A percentile compares a stretch with the other conserved stretches of the same genome.
Evolutionary conservation across 2,329 filamentous ascomycete genomes (phyloP).

Genomic region (Penicillium sclerotiorum): DNA sequence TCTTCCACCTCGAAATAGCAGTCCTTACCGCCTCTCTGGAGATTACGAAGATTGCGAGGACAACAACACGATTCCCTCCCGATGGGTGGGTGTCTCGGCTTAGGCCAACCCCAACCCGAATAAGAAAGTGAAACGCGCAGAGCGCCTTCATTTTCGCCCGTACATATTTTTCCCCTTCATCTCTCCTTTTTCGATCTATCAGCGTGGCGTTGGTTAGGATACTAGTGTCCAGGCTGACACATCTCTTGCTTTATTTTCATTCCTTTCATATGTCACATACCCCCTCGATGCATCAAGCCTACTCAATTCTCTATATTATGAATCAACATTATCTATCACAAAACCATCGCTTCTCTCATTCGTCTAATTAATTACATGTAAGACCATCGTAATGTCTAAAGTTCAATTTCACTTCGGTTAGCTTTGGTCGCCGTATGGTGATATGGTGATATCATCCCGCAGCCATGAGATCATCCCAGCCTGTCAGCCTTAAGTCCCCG

Average conservation of each 20-base stretch:
- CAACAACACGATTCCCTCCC: conserved; percentile 23
- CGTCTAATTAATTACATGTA: conserved; percentile 2
- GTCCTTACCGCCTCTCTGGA: conserved; percentile 17
- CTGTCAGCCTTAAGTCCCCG: conserved; percentile 11
- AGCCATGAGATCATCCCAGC: conserved; percentile 22
- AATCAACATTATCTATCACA: not conserved
- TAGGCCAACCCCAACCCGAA: conserved; percentile 1
- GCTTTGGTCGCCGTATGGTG: not conserved
- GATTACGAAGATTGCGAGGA: conserved; percentile 28
- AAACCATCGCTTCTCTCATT: not conserved
- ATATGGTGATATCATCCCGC: conserved; percentile 23
- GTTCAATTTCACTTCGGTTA: not conserved
- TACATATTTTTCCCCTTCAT: conserved; percentile 13
- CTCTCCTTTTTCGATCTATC: conserved; percentile 8
- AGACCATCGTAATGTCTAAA: conserved; percentile 3
- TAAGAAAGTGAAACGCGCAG: conserved; percentile 16
- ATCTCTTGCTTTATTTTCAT: conserved; percentile 11
- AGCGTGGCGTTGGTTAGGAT: conserved; percentile 26
- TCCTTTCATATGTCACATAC: conserved; percentile 7
- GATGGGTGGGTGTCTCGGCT: conserved; percentile 26
- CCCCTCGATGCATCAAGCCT: conserved; percentile 5
- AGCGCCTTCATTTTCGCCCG: conserved; percentile 11
- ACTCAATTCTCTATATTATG: not conserved
- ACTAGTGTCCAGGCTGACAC: conserved; percentile 18
- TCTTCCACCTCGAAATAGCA: conserved; percentile 58